These are phyloP conservation scores for Dipodascopsis tothii DNA, from an alignment of 805 yeast species.

Conservation along the genomic window DNA sequence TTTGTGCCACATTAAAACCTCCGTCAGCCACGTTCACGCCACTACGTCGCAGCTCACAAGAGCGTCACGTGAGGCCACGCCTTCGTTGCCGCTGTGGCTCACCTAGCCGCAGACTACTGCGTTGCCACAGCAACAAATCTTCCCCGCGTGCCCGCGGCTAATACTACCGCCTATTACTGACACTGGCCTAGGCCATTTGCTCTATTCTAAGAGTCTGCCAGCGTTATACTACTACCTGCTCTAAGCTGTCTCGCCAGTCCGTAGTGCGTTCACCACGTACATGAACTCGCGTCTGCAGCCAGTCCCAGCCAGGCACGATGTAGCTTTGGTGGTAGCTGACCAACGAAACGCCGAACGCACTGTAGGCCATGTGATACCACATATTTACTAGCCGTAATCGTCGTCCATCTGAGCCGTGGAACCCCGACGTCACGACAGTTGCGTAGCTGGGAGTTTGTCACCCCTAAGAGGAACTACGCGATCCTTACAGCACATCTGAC, in stretches of 20 bases:
- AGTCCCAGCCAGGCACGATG: background rate
- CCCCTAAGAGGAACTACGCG: background rate
- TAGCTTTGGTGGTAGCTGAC: background rate
- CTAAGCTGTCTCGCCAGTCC: background rate
- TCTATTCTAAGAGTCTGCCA: no score
- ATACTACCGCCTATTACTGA: no score
- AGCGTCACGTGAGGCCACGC: no score
- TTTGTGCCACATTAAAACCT: no score
- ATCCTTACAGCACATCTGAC: background rate
- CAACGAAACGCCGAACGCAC: background rate
- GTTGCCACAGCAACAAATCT: no score
- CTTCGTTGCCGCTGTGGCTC: no score
- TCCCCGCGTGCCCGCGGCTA: no score
- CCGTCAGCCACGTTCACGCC: no score
- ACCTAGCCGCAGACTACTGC: no score
- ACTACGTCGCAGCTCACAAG: no score
- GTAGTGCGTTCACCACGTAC: background rate
- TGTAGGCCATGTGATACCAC: background rate
- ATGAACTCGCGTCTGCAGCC: background rate
- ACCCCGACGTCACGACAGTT: background rate
- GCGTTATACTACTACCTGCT: background rate
- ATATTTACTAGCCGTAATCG: background rate
- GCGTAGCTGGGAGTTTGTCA: background rate
- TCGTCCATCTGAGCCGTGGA: background rate
- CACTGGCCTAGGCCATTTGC: no score